Evolutionary conservation across 805 yeast genomes (phyloP), one percentile per base, ranked within the genome.

Genomic region (Candida anglica): DNA sequence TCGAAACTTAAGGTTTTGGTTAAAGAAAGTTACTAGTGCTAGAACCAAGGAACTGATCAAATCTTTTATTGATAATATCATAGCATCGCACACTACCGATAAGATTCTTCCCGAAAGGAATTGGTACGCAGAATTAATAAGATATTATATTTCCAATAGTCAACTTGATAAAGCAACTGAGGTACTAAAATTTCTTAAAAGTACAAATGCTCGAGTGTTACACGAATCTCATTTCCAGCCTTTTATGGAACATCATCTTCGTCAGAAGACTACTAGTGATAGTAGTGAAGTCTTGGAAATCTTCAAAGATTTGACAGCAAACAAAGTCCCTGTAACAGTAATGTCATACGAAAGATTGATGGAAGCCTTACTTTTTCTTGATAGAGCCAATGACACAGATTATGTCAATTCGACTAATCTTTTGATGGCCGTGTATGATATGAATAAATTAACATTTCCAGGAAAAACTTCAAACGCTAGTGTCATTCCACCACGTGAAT

Each of bases 271-370:
- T 48, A 5, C 45, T 43, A 17, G 43, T 48, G 10, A 42, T 52
- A n/a, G n/a, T 30, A 41, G 53, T 1, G 43, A 50, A 17, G 50
- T 60, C 8, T 44, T 65, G 30, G 48, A 53, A 10, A 22, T 60
- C 5, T 65, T 63, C 38, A 52, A 57, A 28, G 50, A 52, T 16
- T 63, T 66, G 70, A 62, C 53, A 3, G 42, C 44, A 3, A 36
- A 33, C 6, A 50, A 53, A 11, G 39, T 62, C 6, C 33, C 36
- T 4, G 43, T 58, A 6, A 38, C 63, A 3, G 41, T 63, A 0
- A 44, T 47, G 23, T 55, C 66, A 0, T 64, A 64, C 37, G 46
- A 47, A 16, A 50, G 43, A 39, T 43, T 65, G 37, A 49, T 63
- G 47, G 40, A 44, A 33, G 57, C 69, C 5, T 48, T 63, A 22